These are phyloP conservation scores for Trebouxia sp. DNA, from an alignment of 139 green algal genomes.

Conservation along the genomic window DNA sequence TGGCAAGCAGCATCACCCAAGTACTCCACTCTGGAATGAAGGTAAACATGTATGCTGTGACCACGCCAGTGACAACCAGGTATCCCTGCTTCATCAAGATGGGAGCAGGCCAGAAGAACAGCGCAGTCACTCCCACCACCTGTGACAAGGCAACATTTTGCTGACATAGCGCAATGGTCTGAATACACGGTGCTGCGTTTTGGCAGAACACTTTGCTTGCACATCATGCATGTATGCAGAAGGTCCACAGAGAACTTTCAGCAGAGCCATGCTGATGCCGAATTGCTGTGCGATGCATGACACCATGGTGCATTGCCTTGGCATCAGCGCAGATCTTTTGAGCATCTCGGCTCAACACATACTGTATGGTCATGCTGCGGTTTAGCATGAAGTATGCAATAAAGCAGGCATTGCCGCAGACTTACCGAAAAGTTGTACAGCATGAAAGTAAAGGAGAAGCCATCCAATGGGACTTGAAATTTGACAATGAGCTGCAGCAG, in stretches of 20 bases:
- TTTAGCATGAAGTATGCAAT: background rate
- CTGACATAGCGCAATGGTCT: no score
- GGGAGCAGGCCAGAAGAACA: slow-evolving; percentile 89
- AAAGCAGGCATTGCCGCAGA: background rate
- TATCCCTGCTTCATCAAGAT: slow-evolving; percentile 89
- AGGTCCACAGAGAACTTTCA: no score
- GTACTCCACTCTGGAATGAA: slow-evolving; percentile 95
- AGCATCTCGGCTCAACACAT: no score
- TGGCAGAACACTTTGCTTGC: no score
- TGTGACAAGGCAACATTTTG: slow-evolving; percentile 31
- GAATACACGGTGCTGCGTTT: no score
- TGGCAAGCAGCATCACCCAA: slow-evolving; percentile 90
- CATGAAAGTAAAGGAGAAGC: slow-evolving; percentile 80
- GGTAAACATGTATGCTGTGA: slow-evolving; percentile 94
- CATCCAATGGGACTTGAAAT: slow-evolving; percentile 74
- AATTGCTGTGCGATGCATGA: no score
- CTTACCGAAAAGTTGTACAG: slow-evolving; percentile 92
- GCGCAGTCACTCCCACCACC: slow-evolving; percentile 77
- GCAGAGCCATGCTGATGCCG: no score
- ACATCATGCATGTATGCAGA: no score
- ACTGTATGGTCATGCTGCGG: no score
- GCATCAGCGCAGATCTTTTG: no score
- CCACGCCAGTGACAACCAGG: slow-evolving; percentile 80
- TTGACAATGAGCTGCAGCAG: slow-evolving; percentile 52
- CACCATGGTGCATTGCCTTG: no score